A percentile compares a stretch with the other conserved stretches of the same genome.
Evolutionary conservation across 495 filamentous ascomycete species (phyloP).

Genomic region (Aspergillus sparsus): DNA sequence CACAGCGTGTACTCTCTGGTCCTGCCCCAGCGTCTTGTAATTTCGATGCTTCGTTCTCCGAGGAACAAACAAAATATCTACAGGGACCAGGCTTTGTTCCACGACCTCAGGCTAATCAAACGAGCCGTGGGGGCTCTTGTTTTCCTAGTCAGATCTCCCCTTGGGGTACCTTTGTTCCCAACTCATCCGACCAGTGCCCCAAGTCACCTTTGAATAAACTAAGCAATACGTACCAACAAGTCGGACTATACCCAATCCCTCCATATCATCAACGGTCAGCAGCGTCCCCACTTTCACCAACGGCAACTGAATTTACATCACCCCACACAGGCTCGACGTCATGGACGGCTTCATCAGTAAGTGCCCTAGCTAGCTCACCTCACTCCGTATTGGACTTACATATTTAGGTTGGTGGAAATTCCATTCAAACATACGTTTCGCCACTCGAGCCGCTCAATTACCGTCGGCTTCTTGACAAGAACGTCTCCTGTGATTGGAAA

Average conservation of each 20-base stretch:
- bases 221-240: slow-evolving; percentile 43
- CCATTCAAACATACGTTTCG: slow-evolving; percentile 72
- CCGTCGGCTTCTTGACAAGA: slow-evolving; percentile 90
- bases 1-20: slow-evolving; percentile 46
- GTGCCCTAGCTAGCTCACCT: slow-evolving; percentile 11
- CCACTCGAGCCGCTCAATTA: slow-evolving; percentile 96
- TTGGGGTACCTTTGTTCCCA: slow-evolving; percentile 40
- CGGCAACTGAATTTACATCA: slow-evolving; percentile 76
- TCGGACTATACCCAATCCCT: slow-evolving; percentile 53
- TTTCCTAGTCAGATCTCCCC: slow-evolving; percentile 33
- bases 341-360: slow-evolving; percentile 54
- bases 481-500: slow-evolving; percentile 97
- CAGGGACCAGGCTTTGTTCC: slow-evolving; percentile 36
- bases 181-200: slow-evolving; percentile 26
- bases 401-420: slow-evolving; percentile 49
- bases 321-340: slow-evolving; percentile 41
- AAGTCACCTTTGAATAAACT: slow-evolving; percentile 40
- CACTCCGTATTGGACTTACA: slow-evolving; percentile 16
- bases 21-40: slow-evolving; percentile 37
- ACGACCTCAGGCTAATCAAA: slow-evolving; percentile 43
- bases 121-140: slow-evolving; percentile 40
- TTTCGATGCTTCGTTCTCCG: slow-evolving; percentile 30
- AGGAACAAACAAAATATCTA: slow-evolving; percentile 36
- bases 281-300: slow-evolving; percentile 80
- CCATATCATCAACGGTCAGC: slow-evolving; percentile 70